phyloP scores from a whole-genome alignment of 2,329 filamentous ascomycete species.

The Truncatella angustata region DNA sequence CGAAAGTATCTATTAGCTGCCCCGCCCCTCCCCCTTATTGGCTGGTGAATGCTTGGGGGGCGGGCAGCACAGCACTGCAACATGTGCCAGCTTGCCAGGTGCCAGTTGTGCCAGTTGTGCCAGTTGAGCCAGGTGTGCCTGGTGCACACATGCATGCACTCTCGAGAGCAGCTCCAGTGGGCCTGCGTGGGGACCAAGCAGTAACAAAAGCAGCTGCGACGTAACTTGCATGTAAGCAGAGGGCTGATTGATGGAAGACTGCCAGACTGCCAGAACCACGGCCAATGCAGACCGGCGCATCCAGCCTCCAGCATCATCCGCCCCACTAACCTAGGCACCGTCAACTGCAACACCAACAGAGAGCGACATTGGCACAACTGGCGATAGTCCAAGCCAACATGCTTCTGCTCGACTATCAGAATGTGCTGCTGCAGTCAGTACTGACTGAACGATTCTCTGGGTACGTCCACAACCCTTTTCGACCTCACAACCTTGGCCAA shows the following conservation, averaged over 20 bases:
- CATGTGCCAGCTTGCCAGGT: not conserved
- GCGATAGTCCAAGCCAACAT: constrained; percentile 42
- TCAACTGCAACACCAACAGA: constrained; percentile 9
- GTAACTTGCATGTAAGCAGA: too few relatives aligned
- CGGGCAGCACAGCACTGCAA: not conserved
- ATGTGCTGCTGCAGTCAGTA: constrained; percentile 94
- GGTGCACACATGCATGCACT: too few relatives aligned
- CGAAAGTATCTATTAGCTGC: too few relatives aligned
- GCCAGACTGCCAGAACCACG: too few relatives aligned
- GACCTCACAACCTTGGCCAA: constrained; percentile 13
- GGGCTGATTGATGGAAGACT: too few relatives aligned
- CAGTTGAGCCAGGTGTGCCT: too few relatives aligned
- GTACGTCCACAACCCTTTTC: constrained; percentile 47
- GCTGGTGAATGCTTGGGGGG: constrained; percentile 3
- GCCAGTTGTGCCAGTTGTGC: too few relatives aligned
- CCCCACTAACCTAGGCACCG: constrained; percentile 16
- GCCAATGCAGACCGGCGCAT: not conserved
- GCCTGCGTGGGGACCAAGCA: not conserved
- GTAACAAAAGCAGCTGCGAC: not conserved
- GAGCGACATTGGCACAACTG: constrained; percentile 4
- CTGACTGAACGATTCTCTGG: constrained; percentile 92
- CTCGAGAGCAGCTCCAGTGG: too few relatives aligned
- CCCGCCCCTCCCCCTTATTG: not conserved
- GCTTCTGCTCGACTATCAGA: constrained; percentile 99
- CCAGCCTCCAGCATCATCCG: constrained; percentile 9